Conservation (phyloP, 805 yeast species). For the Monosporozyma siamensis region DNA sequence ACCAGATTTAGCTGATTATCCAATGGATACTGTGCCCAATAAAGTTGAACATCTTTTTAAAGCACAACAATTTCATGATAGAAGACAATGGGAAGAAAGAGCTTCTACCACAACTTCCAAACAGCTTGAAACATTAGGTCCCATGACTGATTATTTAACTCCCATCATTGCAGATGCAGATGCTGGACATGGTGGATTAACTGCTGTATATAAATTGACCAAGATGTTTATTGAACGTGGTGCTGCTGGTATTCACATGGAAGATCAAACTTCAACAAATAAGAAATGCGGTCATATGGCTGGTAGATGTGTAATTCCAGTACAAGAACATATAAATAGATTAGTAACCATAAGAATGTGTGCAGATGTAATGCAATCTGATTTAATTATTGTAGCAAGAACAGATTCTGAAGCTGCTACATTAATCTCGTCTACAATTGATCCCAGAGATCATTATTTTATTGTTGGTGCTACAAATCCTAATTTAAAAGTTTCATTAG, state of each 20-base stretch:
- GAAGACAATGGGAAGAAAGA: conserved; percentile 88
- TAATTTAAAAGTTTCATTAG: conserved; percentile 48
- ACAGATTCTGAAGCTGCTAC: conserved; percentile 98
- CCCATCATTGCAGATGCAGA: conserved; percentile 97
- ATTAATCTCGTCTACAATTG: conserved; percentile 85
- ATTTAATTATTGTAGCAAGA: conserved; percentile 82
- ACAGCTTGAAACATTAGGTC: conserved; percentile 58
- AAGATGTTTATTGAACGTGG: conserved; percentile 95
- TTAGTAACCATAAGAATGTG: conserved; percentile 88
- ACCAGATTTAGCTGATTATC: conserved; percentile 97
- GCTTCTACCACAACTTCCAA: conserved; percentile 43
- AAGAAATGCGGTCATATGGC: conserved; percentile 99
- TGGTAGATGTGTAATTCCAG: conserved; percentile 94
- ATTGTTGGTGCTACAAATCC: conserved; percentile 88
- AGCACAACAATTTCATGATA: conserved; percentile 94
- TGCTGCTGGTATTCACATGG: conserved; percentile 98
- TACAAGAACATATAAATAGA: conserved; percentile 94
- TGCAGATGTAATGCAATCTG: conserved; percentile 87
- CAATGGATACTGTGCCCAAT: conserved; percentile 97
- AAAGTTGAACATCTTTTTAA: conserved; percentile 95
- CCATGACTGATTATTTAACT: conserved; percentile 77
- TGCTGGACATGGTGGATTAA: conserved; percentile 98
- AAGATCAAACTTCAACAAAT: conserved; percentile 98
- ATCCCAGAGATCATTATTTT: conserved; percentile 88
- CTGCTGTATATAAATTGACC: conserved; percentile 91